Conservation (phyloP, 2,329 filamentous ascomycete genomes). For the Epichloe baconii region DNA sequence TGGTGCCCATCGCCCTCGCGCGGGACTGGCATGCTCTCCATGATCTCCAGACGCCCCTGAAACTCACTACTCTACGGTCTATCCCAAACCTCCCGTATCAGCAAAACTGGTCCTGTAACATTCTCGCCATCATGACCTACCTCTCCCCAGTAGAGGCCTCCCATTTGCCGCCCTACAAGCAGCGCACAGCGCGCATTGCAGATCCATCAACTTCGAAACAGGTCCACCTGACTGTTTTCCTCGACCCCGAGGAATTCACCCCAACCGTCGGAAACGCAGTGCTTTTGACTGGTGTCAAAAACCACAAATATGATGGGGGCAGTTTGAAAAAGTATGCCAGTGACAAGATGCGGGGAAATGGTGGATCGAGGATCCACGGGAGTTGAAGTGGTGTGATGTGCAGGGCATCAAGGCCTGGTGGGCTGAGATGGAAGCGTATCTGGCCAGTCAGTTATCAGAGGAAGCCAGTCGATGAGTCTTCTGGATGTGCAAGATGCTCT, state of each 20-base stretch:
- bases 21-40: conserved; percentile 28
- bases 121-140: conserved; percentile 36
- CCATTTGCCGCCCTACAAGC: conserved; percentile 33
- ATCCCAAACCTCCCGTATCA: conserved; percentile 41
- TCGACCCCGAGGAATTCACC: conserved; percentile 35
- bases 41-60: conserved; percentile 30
- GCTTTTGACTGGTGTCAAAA: conserved; percentile 43
- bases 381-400: conserved; percentile 37
- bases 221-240: conserved; percentile 40
- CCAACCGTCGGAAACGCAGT: conserved; percentile 36
- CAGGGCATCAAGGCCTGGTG: conserved; percentile 33
- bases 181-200: conserved; percentile 36
- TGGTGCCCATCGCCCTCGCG: conserved; percentile 23
- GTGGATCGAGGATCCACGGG: conserved; percentile 38
- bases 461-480: background rate
- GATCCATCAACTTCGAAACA: conserved; percentile 40
- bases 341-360: conserved; percentile 25
- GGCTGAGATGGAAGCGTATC: conserved; percentile 15
- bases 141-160: conserved; percentile 36
- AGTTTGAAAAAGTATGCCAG: conserved; percentile 32
- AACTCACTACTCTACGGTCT: conserved; percentile 35
- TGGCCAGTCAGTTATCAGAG: conserved; percentile 4
- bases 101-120: conserved; percentile 45
- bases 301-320: conserved; percentile 39
- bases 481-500: too few species aligned